Evolutionary conservation across 2,329 filamentous ascomycete genomes (phyloP), one percentile per base, ranked within the genome.

Genomic region (Cladosporium sp.): DNA sequence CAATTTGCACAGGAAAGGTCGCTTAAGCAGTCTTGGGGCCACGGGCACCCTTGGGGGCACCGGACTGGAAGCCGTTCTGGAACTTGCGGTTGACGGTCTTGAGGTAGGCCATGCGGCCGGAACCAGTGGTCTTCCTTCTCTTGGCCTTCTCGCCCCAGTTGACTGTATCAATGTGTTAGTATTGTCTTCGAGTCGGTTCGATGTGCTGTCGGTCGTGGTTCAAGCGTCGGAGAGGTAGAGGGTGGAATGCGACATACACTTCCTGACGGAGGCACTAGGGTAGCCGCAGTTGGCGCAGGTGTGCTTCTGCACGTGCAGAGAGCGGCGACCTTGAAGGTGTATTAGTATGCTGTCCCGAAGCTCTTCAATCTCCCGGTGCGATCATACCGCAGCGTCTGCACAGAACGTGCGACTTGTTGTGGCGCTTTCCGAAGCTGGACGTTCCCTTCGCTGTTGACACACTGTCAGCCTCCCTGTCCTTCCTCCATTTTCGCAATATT

Each of bases 121-220:
- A 93, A 74, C 94, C 94, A 77, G 90, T 93, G 75, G 93, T 97
- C 92, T 97, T 97, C 89, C 94, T 95, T 80, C 94, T 86, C 91
- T 97, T 97, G 73, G 92, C 93, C 90, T 99, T 99, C 87, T 97
- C 93, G 79, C 90, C 86, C 94, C 94, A 99, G 90, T 99, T 97
- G 88, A 88, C 93, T 97, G 76, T 76, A 39, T 17, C 42, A 32
- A 35, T 44, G 24, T 57, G 53, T 58, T 54, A 57, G 60, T 61
- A 44, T 35, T 58, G 4, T 12, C 37, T 37, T 24, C 12, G n/a
- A n/a, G 25, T 40, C 35, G 42, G 10, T 25, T 28, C 28, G 24
- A 45, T 32, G 19, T 15, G 15, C 52, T 48, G 15, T 52, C 36
- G 15, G 45, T 24, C 57, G 13, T 35, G 40, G 20, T 47, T 54